phyloP scores from a whole-genome alignment of 805 yeast genomes.

The Zygoascus tannicola region DNA sequence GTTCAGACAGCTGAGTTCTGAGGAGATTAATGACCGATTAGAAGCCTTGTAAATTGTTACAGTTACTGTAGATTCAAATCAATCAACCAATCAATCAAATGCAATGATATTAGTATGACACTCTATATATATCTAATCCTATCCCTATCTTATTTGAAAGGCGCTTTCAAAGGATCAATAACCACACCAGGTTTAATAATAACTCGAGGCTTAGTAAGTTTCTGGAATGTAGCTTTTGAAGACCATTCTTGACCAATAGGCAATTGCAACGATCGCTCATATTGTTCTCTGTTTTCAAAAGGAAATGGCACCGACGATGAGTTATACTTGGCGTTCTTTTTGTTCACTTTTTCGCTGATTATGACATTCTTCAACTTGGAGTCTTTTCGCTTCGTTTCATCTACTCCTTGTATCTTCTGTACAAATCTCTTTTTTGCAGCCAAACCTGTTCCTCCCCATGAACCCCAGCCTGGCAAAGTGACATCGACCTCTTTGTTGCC shows the following conservation, averaged over 20 bases:
- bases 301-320: constrained; percentile 92
- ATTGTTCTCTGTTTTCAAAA: constrained; percentile 85
- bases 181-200: constrained; percentile 80
- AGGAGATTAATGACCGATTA: constrained; percentile 92
- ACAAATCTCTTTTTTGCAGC: constrained; percentile 49
- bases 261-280: constrained; percentile 86
- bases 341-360: constrained; percentile 77
- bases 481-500: constrained; percentile 81
- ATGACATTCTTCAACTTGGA: constrained; percentile 70
- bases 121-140: not conserved
- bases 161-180: constrained; percentile 84
- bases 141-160: constrained; percentile 39
- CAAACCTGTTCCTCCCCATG: constrained; percentile 75
- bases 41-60: constrained; percentile 75
- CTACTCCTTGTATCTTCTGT: constrained; percentile 70
- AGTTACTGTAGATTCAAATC: not conserved
- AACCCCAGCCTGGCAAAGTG: constrained; percentile 96
- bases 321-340: constrained; percentile 77
- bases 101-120: not conserved
- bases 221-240: constrained; percentile 76
- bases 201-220: constrained; percentile 79
- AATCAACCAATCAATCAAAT: not conserved
- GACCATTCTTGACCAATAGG: constrained; percentile 99
- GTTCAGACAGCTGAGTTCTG: constrained; percentile 71
- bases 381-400: constrained; percentile 64